Evolutionary conservation across 768 basidiomycete genomes (phyloP), one percentile per base, ranked within the genome.

Genomic region (Panellus pusillus): DNA sequence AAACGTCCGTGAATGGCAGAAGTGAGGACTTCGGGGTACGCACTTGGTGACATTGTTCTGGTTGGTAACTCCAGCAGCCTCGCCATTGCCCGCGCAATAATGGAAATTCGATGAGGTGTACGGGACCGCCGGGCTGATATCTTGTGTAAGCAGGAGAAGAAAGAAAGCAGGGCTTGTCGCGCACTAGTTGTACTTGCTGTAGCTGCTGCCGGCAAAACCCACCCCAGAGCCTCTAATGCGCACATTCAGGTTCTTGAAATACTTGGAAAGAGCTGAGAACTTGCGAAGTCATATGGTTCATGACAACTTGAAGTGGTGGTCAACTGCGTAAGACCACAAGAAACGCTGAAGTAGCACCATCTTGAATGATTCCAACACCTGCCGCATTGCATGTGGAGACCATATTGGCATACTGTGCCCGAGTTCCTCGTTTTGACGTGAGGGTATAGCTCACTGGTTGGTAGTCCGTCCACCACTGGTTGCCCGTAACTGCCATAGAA

Each of bases 401-500:
- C 71, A 72, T 62, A 71, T 73, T 73, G 39, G 57, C 31, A 38
- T 37, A 78, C 43, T 76, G 70, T 8, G 53, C 28, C n/a, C 73
- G 68, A 44, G 68, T 58, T 9, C 78, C 78, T 0, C 75, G 71
- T 61, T 79, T 79, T 15, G 73, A 74, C 1, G 66, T 72, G 44
- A 77, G 61, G 14, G 20, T 74, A 61, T 78, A 76, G n/a, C 75
- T 77, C 1, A 78, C 77, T 9, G 74, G 70, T 56, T 79, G 78
- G 57, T 79, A 78, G 59, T 78, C 78, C 1, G 78, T 79, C 76
- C 76, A 79, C 78, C 78, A 79, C 56, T 76, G 61, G 18, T 45
- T 6, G 71, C 74, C 52, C 32, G 51, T 53, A 44, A 52, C 51
- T 57, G 48, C 27, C 43, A 17, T 32, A 50, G 17, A 35, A 39